These are phyloP conservation scores for Pyrenophora teres DNA, from an alignment of 2,329 filamentous ascomycete species.

Conservation along the genomic window DNA sequence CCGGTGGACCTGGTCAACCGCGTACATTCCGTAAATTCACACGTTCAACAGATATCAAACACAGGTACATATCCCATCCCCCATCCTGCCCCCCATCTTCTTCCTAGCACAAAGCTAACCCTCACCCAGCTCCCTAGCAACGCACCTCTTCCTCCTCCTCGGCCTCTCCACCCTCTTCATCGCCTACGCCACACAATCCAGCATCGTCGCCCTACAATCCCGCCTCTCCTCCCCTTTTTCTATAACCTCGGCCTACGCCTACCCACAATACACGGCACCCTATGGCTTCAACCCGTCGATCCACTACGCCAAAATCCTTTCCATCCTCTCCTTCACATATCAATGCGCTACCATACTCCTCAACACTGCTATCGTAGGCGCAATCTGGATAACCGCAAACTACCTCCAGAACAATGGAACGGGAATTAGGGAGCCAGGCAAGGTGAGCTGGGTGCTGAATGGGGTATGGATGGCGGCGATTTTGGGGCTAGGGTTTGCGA, in stretches of 20 bases:
- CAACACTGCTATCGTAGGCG: constrained; percentile 30
- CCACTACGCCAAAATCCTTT: constrained; percentile 17
- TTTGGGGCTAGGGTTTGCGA: constrained; percentile 19
- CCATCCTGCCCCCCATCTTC: too few species aligned
- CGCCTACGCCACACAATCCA: constrained; percentile 21
- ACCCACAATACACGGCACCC: constrained; percentile 13
- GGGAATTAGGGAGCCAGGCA: constrained; percentile 17
- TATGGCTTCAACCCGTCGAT: not conserved
- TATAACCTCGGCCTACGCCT: constrained; percentile 22
- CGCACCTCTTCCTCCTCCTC: constrained; percentile 21
- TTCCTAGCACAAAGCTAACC: not conserved
- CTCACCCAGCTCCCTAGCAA: constrained; percentile 10
- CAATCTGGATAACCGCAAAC: constrained; percentile 27
- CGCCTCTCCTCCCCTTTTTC: constrained; percentile 17
- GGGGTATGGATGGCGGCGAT: constrained; percentile 21
- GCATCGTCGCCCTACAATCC: constrained; percentile 21
- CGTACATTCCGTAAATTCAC: constrained; percentile 13
- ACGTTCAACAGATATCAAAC: constrained; percentile 3
- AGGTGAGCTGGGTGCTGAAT: constrained; percentile 20
- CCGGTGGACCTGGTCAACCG: constrained; percentile 14
- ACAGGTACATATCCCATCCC: not conserved
- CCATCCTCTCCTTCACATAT: constrained; percentile 23
- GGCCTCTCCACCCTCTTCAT: constrained; percentile 21
- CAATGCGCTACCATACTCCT: constrained; percentile 23
- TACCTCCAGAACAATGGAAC: constrained; percentile 24